Evolutionary conservation across 1,284 basidiomycete species (phyloP).

Genomic region (Prillingera fragicola): DNA sequence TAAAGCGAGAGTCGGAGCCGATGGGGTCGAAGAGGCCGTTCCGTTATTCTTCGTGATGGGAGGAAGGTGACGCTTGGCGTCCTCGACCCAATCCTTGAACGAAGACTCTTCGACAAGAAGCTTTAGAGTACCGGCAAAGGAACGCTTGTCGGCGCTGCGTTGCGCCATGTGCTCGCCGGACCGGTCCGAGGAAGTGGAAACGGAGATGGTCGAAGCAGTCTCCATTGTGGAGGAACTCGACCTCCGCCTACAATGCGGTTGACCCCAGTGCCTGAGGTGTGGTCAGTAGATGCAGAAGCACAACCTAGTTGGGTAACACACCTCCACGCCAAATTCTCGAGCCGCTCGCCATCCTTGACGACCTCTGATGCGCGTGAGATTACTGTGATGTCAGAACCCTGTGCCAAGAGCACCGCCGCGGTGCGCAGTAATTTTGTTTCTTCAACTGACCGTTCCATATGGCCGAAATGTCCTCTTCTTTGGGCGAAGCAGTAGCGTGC

Average conservation of each 20-base stretch:
- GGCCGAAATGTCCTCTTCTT: conserved; percentile 14
- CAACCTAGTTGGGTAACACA: conserved; percentile 13
- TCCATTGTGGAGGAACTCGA: conserved; percentile 29
- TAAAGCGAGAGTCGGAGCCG: background rate
- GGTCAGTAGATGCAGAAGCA: conserved; percentile 6
- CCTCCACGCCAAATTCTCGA: conserved; percentile 46
- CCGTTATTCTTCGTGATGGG: background rate
- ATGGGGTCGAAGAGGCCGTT: background rate
- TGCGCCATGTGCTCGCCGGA: conserved; percentile 7
- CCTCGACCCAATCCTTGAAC: conserved; percentile 45
- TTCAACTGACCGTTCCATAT: conserved; percentile 18
- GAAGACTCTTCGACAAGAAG: conserved; percentile 35
- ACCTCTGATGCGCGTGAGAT: conserved; percentile 41
- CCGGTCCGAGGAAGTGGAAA: conserved; percentile 29
- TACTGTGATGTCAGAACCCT: conserved; percentile 19
- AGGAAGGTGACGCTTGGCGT: conserved; percentile 23
- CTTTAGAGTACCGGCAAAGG: conserved; percentile 36
- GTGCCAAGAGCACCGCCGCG: background rate
- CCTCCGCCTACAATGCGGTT: conserved; percentile 13
- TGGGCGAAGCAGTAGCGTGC: conserved; percentile 2
- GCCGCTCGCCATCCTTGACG: conserved; percentile 41
- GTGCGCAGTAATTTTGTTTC: background rate
- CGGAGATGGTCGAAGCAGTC: conserved; percentile 19
- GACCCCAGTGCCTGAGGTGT: conserved; percentile 29
- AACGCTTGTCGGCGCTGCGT: conserved; percentile 25